Evolutionary conservation across 371 early-diverging fungal genomes (phyloP), one percentile per base, ranked within the genome.

Genomic region (Basidiobolus meristosporus): DNA sequence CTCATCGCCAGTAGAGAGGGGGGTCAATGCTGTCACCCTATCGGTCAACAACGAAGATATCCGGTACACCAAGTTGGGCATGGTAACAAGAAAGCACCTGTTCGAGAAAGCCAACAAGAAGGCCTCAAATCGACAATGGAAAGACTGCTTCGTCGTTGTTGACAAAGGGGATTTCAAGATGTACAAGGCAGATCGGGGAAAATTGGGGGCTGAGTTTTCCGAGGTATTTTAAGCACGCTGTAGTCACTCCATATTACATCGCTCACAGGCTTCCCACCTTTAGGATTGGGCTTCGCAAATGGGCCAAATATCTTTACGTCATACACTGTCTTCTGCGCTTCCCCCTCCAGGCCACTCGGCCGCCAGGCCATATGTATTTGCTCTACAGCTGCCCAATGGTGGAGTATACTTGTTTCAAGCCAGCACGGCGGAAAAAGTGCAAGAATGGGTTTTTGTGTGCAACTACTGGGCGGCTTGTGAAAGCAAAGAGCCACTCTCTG

Each of bases 381-480:
- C 84, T 9, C 53, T 92, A 20, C 77, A 77, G 44, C 61, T 84
- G 30, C 62, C 72, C 2, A 70, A 79, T 45, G 85, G 85, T 7
- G 75, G 73, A 10, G 76, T 79, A 2, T 78, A 77, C 40, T 57
- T 90, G 12, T 82, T 89, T 59, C 88, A 92, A 51, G 66, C 81
- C 0, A 52, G 59, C 6, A 67, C 66, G 0, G 61, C 67, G 19
- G 66, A 70, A 10, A 68, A 69, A 38, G 62, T 81, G n/a, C 59
- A 60, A 17, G 78, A 73, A 42, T 92, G 93, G 93, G 77, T 81
- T 0, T 46, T 66, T 0, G 71, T 75, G 2, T 78, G 89, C 51
- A 90, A 90, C 52, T 85, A 78, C 46, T 90, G 91, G 90, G 86
- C 90, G 1, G 88, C 90, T 10, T 57, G 87, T 18, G 70, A 73